phyloP scores from a whole-genome alignment of 2,329 filamentous ascomycete species.

The Fusarium tricinctum region DNA sequence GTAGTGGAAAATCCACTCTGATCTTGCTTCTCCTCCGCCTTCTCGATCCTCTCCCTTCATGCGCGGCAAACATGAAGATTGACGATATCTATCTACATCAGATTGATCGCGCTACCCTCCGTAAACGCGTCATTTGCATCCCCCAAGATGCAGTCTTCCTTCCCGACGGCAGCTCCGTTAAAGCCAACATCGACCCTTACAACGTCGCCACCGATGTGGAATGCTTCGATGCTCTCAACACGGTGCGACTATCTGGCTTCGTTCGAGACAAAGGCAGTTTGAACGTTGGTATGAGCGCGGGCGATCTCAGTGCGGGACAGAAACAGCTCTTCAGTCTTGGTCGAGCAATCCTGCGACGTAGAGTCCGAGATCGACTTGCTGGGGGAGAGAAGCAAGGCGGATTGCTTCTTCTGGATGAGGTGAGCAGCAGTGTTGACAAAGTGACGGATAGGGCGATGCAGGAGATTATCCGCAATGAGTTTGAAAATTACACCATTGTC shows the following conservation, averaged over 20 bases:
- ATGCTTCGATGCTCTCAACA: slow-evolving; percentile 55
- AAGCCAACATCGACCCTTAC: slow-evolving; percentile 60
- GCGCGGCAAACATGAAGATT: slow-evolving; percentile 55
- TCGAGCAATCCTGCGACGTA: slow-evolving; percentile 65
- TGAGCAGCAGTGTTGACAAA: slow-evolving; percentile 59
- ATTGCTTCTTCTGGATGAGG: slow-evolving; percentile 59
- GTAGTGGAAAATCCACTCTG: slow-evolving; percentile 61
- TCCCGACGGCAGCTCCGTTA: slow-evolving; percentile 58
- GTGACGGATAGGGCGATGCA: slow-evolving; percentile 60
- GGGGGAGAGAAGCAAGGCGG: slow-evolving; percentile 41
- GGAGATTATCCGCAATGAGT: slow-evolving; percentile 57
- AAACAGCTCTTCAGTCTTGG: slow-evolving; percentile 75
- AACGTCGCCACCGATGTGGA: slow-evolving; percentile 50
- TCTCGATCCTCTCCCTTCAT: slow-evolving; percentile 55
- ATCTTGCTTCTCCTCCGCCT: slow-evolving; percentile 59
- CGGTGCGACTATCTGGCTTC: slow-evolving; percentile 53
- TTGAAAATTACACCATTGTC: slow-evolving; percentile 65
- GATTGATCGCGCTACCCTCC: slow-evolving; percentile 60
- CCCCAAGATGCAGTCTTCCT: slow-evolving; percentile 69
- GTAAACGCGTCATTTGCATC: slow-evolving; percentile 64
- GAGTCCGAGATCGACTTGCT: slow-evolving; percentile 37
- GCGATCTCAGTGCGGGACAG: slow-evolving; percentile 70
- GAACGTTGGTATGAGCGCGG: slow-evolving; percentile 58
- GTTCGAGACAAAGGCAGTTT: slow-evolving; percentile 55
- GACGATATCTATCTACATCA: slow-evolving; percentile 56